phyloP scores from a whole-genome alignment of 202 grass and related monocot species.

The Digitaria exilis region DNA sequence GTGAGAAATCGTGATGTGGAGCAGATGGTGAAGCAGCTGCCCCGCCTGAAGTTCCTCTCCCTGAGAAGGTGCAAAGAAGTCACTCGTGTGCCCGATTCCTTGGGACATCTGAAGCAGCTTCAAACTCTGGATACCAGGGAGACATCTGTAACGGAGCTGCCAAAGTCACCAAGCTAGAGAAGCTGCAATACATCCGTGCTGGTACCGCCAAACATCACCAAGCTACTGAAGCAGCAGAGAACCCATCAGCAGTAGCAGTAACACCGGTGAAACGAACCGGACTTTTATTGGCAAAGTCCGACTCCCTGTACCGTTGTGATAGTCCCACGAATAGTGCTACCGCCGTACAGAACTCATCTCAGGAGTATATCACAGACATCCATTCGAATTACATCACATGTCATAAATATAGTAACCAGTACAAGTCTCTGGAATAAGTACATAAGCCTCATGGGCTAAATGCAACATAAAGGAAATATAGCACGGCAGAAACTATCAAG shows the following conservation, averaged over 20 bases:
- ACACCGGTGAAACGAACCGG: no score
- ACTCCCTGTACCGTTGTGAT: no score
- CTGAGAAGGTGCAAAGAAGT: not conserved
- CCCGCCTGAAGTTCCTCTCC: constrained; percentile 9
- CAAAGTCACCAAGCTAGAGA: not conserved
- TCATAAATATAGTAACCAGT: no score
- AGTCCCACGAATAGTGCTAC: no score
- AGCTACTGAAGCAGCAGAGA: not conserved
- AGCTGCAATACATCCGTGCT: not conserved
- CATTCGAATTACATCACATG: no score
- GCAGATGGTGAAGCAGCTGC: not conserved
- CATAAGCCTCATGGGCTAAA: no score
- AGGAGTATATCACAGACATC: no score
- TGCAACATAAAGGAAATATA: no score
- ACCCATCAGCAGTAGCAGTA: not conserved
- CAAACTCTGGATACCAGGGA: constrained; percentile 1
- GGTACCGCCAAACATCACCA: not conserved
- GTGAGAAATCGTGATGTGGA: not conserved
- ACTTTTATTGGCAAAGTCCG: no score
- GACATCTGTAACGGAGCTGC: not conserved
- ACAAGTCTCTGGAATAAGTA: no score
- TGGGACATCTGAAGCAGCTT: not conserved
- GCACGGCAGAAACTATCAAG: no score
- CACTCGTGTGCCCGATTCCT: not conserved
- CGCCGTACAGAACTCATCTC: no score